These are phyloP conservation scores for Diaporthe capsici DNA, from an alignment of 2,329 filamentous ascomycete genomes.

Conservation along the genomic window DNA sequence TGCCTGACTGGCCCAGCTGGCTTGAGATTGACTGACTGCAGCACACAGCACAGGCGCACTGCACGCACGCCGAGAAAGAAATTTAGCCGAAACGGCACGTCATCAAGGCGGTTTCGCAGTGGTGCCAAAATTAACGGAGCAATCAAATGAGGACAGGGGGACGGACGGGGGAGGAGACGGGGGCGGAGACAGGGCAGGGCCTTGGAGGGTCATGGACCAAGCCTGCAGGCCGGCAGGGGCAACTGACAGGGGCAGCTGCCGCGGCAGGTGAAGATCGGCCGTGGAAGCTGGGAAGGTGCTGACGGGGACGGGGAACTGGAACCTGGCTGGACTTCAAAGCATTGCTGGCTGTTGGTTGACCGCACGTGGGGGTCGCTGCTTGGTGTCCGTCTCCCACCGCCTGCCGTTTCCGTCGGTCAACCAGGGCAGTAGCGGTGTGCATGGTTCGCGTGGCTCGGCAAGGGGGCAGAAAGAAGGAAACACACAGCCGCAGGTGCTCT, in stretches of 20 bases:
- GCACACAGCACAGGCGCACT: not conserved
- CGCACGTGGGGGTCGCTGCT: not conserved
- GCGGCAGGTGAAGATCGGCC: constrained; percentile 22
- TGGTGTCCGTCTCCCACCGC: not conserved
- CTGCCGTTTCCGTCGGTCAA: not conserved
- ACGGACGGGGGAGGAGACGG: not conserved
- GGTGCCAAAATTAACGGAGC: constrained; percentile 35
- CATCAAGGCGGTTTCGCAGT: constrained; percentile 39
- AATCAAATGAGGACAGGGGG: constrained; percentile 30
- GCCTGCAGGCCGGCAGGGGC: constrained; percentile 8
- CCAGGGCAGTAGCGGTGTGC: constrained; percentile 1
- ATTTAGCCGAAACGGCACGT: constrained; percentile 42
- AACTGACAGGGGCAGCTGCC: constrained; percentile 6
- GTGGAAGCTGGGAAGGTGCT: constrained; percentile 21
- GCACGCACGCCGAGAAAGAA: constrained; percentile 14
- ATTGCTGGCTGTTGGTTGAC: not conserved
- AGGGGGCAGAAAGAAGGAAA: not conserved
- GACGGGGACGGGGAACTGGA: constrained; percentile 21
- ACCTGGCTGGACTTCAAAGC: no score
- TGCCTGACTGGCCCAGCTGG: not conserved
- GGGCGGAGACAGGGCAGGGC: not conserved
- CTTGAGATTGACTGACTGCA: not conserved
- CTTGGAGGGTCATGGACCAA: not conserved
- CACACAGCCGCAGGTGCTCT: no score
- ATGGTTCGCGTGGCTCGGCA: constrained; percentile 5